Percentiles rank a stretch among this genome's conserved stretches.
These are phyloP conservation scores for Suhomyces kilbournensis DNA, from an alignment of 805 yeast species.

Conservation along the genomic window DNA sequence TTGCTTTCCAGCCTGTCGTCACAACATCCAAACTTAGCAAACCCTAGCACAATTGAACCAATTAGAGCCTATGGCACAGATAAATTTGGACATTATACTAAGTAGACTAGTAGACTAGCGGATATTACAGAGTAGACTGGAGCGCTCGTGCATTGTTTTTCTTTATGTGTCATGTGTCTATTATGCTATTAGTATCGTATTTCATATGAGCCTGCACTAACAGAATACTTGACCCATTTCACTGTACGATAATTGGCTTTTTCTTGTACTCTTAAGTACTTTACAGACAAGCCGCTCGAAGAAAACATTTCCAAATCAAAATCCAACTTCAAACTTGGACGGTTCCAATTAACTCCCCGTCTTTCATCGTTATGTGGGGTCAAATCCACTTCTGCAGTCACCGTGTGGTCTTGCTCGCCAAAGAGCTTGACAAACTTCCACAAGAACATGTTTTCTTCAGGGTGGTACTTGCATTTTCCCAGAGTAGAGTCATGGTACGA, in stretches of 20 bases:
- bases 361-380: constrained; percentile 16
- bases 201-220: constrained; percentile 79
- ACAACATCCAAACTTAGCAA: no score
- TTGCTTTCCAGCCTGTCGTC: no score
- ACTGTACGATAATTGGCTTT: constrained; percentile 61
- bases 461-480: constrained; percentile 68
- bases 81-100: no score
- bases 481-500: constrained; percentile 38
- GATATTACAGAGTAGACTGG: no score
- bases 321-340: constrained; percentile 71
- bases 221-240: constrained; percentile 82
- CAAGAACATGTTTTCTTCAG: constrained; percentile 59
- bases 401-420: constrained; percentile 62
- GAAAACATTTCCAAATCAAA: constrained; percentile 75
- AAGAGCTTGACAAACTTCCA: constrained; percentile 72
- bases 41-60: no score
- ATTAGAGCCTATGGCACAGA: no score
- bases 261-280: constrained; percentile 65
- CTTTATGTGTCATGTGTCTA: no score
- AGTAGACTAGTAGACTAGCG: no score
- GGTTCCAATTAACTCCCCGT: constrained; percentile 46
- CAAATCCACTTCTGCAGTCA: constrained; percentile 52
- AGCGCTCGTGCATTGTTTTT: no score
- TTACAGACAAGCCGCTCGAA: constrained; percentile 71
- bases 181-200: constrained; percentile 49